Percentiles rank a stretch among this genome's conserved stretches.
These are phyloP conservation scores for Esteya vermicola DNA, from an alignment of 2,329 filamentous ascomycete genomes.

Conservation along the genomic window DNA sequence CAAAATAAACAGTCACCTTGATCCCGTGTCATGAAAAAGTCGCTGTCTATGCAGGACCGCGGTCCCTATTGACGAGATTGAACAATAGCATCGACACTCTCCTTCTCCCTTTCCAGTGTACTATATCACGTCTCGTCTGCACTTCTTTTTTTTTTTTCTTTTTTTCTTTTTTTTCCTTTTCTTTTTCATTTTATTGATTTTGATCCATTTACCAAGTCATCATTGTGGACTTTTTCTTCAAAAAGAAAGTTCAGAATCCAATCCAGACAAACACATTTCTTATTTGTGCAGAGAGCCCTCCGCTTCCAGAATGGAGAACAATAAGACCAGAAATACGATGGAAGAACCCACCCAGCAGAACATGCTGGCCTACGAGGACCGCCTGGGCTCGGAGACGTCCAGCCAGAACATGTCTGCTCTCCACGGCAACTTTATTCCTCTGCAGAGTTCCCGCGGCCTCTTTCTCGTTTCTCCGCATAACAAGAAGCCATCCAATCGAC, in stretches of 20 bases:
- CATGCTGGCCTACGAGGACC: not conserved
- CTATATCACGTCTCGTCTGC: no score
- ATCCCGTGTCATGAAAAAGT: no score
- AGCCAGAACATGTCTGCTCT: slow-evolving; percentile 11
- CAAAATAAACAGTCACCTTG: no score
- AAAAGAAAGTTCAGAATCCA: no score
- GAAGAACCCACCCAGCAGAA: not conserved
- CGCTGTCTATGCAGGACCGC: no score
- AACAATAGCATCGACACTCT: no score
- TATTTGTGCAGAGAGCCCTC: no score
- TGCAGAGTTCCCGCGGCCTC: slow-evolving; percentile 16
- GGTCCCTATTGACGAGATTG: no score
- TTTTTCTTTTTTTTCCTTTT: not conserved
- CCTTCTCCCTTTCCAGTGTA: no score
- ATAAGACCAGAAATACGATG: not conserved
- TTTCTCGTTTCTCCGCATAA: slow-evolving; percentile 18
- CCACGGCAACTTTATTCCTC: slow-evolving; percentile 22
- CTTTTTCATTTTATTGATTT: not conserved
- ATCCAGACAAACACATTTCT: no score
- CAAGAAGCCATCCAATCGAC: slow-evolving; percentile 1
- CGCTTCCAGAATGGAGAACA: no score
- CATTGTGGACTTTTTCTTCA: not conserved
- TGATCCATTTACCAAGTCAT: not conserved
- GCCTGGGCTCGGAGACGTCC: not conserved
- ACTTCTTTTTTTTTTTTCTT: not conserved